A percentile compares a stretch with the other conserved stretches of the same genome.
Evolutionary conservation across 139 green algal genomes (phyloP).

Genomic region (Volvox africanus): DNA sequence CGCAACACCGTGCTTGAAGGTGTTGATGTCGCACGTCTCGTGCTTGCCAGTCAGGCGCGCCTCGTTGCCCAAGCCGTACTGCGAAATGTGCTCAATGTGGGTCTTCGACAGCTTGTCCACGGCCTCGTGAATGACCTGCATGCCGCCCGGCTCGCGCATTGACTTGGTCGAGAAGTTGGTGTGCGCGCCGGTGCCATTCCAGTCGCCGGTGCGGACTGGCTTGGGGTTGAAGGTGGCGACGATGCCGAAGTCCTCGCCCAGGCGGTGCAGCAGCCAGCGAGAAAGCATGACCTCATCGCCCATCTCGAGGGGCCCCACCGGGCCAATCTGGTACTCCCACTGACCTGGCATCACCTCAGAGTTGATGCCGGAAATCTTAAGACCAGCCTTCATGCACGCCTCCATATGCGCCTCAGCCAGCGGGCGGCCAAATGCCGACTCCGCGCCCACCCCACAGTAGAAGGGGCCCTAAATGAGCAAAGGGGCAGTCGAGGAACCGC

Average conservation of each 20-base stretch:
- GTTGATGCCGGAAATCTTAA: slow-evolving; percentile 91
- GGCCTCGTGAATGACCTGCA: slow-evolving; percentile 83
- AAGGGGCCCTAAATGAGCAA: slow-evolving; percentile 81
- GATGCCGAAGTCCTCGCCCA: slow-evolving; percentile 84
- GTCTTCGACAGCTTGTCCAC: slow-evolving; percentile 91
- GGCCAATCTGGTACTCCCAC: slow-evolving; percentile 96
- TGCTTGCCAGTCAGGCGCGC: slow-evolving; percentile 89
- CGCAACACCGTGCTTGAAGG: slow-evolving; percentile 79
- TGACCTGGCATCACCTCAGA: slow-evolving; percentile 93
- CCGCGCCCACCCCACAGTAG: slow-evolving; percentile 89
- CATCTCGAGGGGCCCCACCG: slow-evolving; percentile 83
- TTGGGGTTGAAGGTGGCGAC: slow-evolving; percentile 90
- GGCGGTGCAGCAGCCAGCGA: slow-evolving; percentile 87
- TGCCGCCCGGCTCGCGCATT: slow-evolving; percentile 89
- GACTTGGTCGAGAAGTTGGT: slow-evolving; percentile 93
- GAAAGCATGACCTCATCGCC: slow-evolving; percentile 86
- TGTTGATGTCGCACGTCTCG: slow-evolving; percentile 95
- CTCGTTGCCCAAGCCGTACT: slow-evolving; percentile 91
- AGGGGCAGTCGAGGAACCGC: neutral
- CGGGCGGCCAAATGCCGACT: slow-evolving; percentile 86
- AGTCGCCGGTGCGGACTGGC: slow-evolving; percentile 89
- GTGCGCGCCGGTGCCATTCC: slow-evolving; percentile 92
- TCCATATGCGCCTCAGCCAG: slow-evolving; percentile 90
- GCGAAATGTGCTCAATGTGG: slow-evolving; percentile 86
- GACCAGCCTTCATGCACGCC: slow-evolving; percentile 87